Evolutionary conservation across 23 red algal genomes (phyloP).

Genomic region (Agarophyton chilense): DNA sequence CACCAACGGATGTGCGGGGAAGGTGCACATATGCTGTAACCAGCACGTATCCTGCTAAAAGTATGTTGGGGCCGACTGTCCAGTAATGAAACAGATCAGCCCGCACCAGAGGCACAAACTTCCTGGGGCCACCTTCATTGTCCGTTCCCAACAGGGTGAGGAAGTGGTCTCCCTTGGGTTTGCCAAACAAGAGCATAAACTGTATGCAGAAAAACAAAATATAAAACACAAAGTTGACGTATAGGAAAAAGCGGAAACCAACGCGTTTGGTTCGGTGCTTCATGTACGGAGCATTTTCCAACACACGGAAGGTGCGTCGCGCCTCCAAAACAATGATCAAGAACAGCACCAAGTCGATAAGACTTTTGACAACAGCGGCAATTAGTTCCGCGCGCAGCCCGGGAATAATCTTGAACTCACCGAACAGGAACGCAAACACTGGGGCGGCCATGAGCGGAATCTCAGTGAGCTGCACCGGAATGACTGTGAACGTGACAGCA

Average conservation of each 20-base stretch:
- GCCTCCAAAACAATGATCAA: slow-evolving; percentile 43
- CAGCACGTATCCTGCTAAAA: slow-evolving; percentile 58
- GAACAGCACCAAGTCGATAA: slow-evolving; percentile 44
- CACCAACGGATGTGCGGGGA: slow-evolving; percentile 50
- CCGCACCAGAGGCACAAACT: not conserved
- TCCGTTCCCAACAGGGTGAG: too few relatives aligned
- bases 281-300: slow-evolving; percentile 74
- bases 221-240: slow-evolving; percentile 81
- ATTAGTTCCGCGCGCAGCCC: slow-evolving; percentile 12
- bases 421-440: slow-evolving; percentile 29
- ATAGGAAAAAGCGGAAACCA: slow-evolving; percentile 79
- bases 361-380: slow-evolving; percentile 15
- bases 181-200: slow-evolving; percentile 44
- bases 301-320: slow-evolving; percentile 25
- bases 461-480: slow-evolving; percentile 38
- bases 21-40: slow-evolving; percentile 69
- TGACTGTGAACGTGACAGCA: slow-evolving; percentile 2
- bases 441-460: slow-evolving; percentile 56
- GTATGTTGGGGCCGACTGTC: slow-evolving; percentile 25
- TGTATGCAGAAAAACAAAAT: slow-evolving; percentile 34
- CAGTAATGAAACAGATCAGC: slow-evolving; percentile 1
- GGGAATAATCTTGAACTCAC: slow-evolving; percentile 25
- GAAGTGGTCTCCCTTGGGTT: slow-evolving; percentile 9
- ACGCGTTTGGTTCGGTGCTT: slow-evolving; percentile 76
- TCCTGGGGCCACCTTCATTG: too few relatives aligned